A percentile compares a stretch with the other conserved stretches of the same genome.
These are phyloP conservation scores for Bruguiera parviflora DNA, from an alignment of 345 rosid genomes.

Conservation along the genomic window DNA sequence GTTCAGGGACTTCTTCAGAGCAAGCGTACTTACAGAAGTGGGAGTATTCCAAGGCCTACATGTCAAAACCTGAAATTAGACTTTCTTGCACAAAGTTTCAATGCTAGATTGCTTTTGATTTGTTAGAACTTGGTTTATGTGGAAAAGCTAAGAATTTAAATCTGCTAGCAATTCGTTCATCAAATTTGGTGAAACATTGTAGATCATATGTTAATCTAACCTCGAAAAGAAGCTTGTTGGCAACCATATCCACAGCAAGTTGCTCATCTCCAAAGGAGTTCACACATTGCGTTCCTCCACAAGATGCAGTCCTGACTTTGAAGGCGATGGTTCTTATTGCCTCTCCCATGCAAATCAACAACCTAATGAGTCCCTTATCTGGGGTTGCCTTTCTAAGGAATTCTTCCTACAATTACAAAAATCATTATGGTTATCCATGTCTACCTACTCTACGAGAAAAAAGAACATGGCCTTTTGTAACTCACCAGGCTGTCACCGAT, in stretches of 20 bases:
- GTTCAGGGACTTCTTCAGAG: conserved; percentile 95
- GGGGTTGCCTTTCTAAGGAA: conserved; percentile 75
- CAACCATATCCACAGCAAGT: conserved; percentile 96
- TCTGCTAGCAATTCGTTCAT: neutral
- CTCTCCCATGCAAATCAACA: conserved; percentile 92
- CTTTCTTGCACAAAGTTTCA: neutral
- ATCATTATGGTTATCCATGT: neutral
- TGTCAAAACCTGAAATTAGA: too few relatives aligned
- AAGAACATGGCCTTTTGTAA: neutral
- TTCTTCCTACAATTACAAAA: conserved; percentile 59
- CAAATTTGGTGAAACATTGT: neutral
- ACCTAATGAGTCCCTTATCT: conserved; percentile 70
- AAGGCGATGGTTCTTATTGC: conserved; percentile 85
- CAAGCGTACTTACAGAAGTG: conserved; percentile 95
- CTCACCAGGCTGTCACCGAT: conserved; percentile 92
- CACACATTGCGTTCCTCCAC: conserved; percentile 94
- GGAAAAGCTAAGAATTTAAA: neutral
- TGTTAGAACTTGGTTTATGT: neutral
- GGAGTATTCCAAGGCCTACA: conserved; percentile 78
- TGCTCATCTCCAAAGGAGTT: conserved; percentile 96
- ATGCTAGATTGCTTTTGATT: neutral
- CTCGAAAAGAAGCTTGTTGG: conserved; percentile 91
- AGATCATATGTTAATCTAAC: conserved; percentile 25
- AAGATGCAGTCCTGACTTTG: conserved; percentile 95
- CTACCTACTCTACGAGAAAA: neutral